Percentiles rank a stretch among this genome's conserved stretches.
Evolutionary conservation across 176 grass and related monocot species (phyloP).

Genomic region (Oryza glumipatula): DNA sequence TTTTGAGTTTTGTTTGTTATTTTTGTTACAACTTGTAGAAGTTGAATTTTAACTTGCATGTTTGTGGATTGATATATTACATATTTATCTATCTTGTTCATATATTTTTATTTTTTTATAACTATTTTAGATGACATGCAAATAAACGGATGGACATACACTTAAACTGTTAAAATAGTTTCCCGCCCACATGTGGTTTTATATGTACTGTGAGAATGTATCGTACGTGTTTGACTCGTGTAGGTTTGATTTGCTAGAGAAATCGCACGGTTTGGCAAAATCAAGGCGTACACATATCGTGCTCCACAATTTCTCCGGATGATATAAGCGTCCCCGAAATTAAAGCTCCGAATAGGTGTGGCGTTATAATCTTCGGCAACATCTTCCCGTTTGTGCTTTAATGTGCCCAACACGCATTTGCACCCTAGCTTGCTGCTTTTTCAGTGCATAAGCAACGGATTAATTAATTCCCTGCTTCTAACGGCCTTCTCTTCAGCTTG

Average conservation of each 20-base stretch:
- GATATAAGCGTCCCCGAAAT: not conserved
- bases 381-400: not conserved
- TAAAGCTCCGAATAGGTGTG: not conserved
- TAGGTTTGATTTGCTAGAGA: not conserved
- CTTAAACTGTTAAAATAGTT: too few relatives aligned
- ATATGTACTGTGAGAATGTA: not conserved
- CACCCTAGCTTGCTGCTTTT: not conserved
- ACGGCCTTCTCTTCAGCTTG: not conserved
- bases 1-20: too few relatives aligned
- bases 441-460: not conserved
- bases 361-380: not conserved
- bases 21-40: too few relatives aligned
- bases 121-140: too few relatives aligned
- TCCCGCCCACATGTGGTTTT: not conserved
- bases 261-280: not conserved
- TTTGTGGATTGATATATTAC: too few relatives aligned
- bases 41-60: too few relatives aligned
- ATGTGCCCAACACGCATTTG: constrained; percentile 27
- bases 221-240: not conserved
- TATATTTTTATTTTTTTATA: too few relatives aligned
- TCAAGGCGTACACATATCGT: not conserved
- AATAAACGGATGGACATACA: too few relatives aligned
- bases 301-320: not conserved
- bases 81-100: too few relatives aligned
- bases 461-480: not conserved